Conservation (phyloP, 2,329 filamentous ascomycete genomes). For the Penicillium sp. region DNA sequence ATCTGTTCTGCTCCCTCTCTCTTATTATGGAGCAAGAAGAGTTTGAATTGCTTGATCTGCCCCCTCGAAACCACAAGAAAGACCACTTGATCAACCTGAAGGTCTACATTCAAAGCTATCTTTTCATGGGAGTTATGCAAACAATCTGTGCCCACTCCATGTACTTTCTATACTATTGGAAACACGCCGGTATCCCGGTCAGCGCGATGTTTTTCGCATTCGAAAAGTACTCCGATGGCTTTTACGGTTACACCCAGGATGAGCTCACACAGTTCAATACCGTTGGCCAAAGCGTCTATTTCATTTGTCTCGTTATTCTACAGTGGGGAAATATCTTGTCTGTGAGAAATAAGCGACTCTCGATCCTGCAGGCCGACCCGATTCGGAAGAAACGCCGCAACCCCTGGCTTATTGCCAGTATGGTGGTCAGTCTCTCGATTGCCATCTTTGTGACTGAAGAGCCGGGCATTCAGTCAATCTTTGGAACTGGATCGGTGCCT, state of each 20-base stretch:
- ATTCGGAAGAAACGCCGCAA: constrained; percentile 54
- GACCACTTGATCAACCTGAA: constrained; percentile 58
- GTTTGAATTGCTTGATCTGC: constrained; percentile 57
- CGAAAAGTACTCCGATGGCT: constrained; percentile 54
- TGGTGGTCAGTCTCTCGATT: constrained; percentile 54
- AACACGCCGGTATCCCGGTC: constrained; percentile 53
- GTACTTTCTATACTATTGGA: constrained; percentile 60
- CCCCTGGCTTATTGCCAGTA: constrained; percentile 53
- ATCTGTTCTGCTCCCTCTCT: constrained; percentile 56
- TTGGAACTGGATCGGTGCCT: constrained; percentile 55
- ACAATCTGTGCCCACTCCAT: constrained; percentile 55
- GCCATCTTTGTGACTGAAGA: constrained; percentile 59
- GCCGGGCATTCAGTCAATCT: constrained; percentile 54
- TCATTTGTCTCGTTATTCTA: constrained; percentile 57
- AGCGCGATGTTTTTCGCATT: constrained; percentile 56
- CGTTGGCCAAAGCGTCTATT: constrained; percentile 58
- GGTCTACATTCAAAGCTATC: constrained; percentile 57
- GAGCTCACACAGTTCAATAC: constrained; percentile 56
- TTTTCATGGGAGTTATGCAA: constrained; percentile 58
- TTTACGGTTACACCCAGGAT: constrained; percentile 53
- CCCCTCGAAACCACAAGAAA: constrained; percentile 55
- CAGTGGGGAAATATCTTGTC: constrained; percentile 59
- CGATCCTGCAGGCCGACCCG: constrained; percentile 57
- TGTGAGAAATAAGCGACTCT: constrained; percentile 57
- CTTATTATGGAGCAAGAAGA: constrained; percentile 62